Conservation (phyloP, 495 filamentous ascomycete species). For the Aspergillus conjunctus region DNA sequence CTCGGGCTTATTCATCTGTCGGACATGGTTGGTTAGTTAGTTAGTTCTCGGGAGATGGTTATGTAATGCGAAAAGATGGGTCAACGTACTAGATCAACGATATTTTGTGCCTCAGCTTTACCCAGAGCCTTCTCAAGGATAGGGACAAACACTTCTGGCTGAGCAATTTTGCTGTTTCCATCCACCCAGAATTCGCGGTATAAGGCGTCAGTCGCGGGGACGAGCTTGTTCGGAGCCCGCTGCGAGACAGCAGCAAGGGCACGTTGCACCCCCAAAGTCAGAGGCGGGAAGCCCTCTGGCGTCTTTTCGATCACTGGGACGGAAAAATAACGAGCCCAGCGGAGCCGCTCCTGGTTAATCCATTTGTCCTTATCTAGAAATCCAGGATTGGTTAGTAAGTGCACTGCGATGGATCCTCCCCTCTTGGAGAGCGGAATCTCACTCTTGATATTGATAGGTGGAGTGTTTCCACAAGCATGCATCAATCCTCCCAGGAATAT, state of each 20-base stretch:
- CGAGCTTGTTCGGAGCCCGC: conserved; percentile 46
- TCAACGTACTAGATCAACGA: conserved; percentile 40
- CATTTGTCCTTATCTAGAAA: conserved; percentile 69
- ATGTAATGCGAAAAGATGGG: background rate
- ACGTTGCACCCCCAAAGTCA: conserved; percentile 56
- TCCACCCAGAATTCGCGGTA: conserved; percentile 63
- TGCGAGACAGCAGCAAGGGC: conserved; percentile 45
- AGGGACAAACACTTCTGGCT: conserved; percentile 49
- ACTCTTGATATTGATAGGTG: conserved; percentile 72
- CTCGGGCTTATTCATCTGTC: conserved; percentile 43
- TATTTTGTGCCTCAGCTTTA: conserved; percentile 40
- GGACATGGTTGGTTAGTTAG: conserved; percentile 16
- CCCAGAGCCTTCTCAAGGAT: conserved; percentile 56
- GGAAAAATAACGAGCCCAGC: conserved; percentile 61
- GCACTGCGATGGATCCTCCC: background rate
- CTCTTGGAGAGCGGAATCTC: conserved; percentile 17
- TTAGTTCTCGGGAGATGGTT: background rate
- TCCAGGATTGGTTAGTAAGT: conserved; percentile 9
- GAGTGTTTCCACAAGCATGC: conserved; percentile 62
- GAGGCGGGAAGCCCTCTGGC: conserved; percentile 62
- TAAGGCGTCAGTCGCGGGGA: conserved; percentile 49
- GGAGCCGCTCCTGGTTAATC: conserved; percentile 60
- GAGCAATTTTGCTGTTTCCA: conserved; percentile 45
- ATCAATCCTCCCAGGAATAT: conserved; percentile 72
- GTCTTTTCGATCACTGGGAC: conserved; percentile 55